Evolutionary conservation across 139 green algal genomes (phyloP), one percentile per base, ranked within the genome.

Genomic region (Auxenochlorella pyrenoidosa): DNA sequence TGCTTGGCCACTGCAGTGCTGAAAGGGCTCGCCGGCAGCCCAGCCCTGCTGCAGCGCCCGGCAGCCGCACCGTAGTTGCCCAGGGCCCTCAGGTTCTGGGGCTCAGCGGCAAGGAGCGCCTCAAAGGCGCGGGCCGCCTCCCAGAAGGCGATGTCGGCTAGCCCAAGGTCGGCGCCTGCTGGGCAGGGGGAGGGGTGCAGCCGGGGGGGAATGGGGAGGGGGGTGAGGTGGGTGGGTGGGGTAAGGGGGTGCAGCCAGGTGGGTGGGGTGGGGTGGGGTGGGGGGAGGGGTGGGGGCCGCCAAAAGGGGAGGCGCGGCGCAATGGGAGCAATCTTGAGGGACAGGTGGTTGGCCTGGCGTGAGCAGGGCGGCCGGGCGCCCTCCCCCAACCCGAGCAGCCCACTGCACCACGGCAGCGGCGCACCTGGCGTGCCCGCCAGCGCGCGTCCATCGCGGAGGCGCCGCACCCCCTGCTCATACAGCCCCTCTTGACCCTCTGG

Each of bases 11-110:
- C n/a, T n/a, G n/a, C n/a, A n/a, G n/a, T n/a, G n/a, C n/a, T n/a
- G n/a, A n/a, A n/a, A n/a, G n/a, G n/a, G n/a, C n/a, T n/a, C n/a
- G n/a, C n/a, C n/a, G 70, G 24, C 70, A 43, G 70, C 70, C 24
- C 70, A 47, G n/a, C 15, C 4, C 2, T 38, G 63, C 63, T 30
- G 60, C 60, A 4, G 12, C 60, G 60, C 60, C 60, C 60, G 12
- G 22, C 12, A n/a, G 38, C 12, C 82, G 0, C 82, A 86, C 82
- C 82, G 26, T 76, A 81, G 75, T 91, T 91, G 44, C 88, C 88
- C 18, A 89, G 66, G 5, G 88, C 88, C 18, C 63, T 77, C 18
- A 91, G 60, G 58, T 84, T 83, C 40, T 22, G 58, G 15, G 83
- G 84, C 51, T 86, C 47, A 30, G 13, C 26, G 8, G 75, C n/a